Conservation (phyloP, 164 flowering plant species). For the Vitis cinerea region DNA sequence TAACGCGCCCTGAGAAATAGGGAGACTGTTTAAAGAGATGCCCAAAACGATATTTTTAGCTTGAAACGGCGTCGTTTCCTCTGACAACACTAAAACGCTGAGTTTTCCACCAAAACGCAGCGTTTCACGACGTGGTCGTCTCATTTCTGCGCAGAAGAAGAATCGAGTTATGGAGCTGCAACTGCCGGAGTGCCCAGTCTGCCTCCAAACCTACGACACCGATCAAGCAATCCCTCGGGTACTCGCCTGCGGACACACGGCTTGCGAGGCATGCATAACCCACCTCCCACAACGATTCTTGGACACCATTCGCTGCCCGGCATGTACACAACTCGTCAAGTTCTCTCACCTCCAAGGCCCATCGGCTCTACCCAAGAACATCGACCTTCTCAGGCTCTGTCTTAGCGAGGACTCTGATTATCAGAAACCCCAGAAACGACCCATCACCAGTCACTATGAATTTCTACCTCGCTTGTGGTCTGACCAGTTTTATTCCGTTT, state of each 20-base stretch:
- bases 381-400: slow-evolving; percentile 74
- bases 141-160: too few relatives aligned
- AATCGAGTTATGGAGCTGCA: slow-evolving; percentile 25
- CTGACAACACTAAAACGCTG: too few relatives aligned
- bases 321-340: slow-evolving; percentile 71
- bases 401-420: slow-evolving; percentile 15
- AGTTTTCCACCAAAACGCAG: too few relatives aligned
- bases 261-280: slow-evolving; percentile 65
- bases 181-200: slow-evolving; percentile 89
- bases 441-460: not conserved
- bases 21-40: too few relatives aligned
- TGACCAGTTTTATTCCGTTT: slow-evolving; percentile 46
- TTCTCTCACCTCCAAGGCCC: slow-evolving; percentile 54
- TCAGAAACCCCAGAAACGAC: slow-evolving; percentile 9
- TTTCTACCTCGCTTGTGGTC: slow-evolving; percentile 50
- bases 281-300: slow-evolving; percentile 58
- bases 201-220: slow-evolving; percentile 63
- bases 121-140: too few relatives aligned
- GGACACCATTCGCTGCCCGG: slow-evolving; percentile 73
- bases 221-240: slow-evolving; percentile 64
- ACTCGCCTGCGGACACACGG: slow-evolving; percentile 85
- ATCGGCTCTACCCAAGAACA: slow-evolving; percentile 85
- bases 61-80: too few relatives aligned
- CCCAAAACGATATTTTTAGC: too few relatives aligned
- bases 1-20: too few relatives aligned